Percentiles rank a stretch among this genome's conserved stretches.
phyloP scores from a whole-genome alignment of 2,329 filamentous ascomycete genomes.

The Colletotrichum eleusines region DNA sequence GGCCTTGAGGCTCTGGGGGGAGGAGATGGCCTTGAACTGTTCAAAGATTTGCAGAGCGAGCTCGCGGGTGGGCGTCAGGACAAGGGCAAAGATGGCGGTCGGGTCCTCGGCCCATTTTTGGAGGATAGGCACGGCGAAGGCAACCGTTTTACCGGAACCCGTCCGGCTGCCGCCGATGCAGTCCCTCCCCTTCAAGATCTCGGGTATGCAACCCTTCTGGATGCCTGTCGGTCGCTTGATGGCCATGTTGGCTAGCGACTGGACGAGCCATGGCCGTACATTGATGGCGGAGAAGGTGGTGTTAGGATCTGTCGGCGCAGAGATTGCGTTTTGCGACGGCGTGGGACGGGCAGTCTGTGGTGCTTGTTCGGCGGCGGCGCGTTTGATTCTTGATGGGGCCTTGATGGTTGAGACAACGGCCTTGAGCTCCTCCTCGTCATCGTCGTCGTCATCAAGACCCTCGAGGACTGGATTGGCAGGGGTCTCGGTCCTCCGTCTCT shows the following conservation, averaged over 20 bases:
- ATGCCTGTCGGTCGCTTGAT: conserved; percentile 93
- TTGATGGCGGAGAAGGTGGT: conserved; percentile 78
- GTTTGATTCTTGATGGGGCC: conserved; percentile 65
- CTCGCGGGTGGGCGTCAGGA: conserved; percentile 91
- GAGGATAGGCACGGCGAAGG: conserved; percentile 93
- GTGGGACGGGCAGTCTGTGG: conserved; percentile 43
- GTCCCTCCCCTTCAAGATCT: conserved; percentile 90
- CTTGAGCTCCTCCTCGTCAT: conserved; percentile 50
- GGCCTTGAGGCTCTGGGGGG: conserved; percentile 87
- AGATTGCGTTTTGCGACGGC: conserved; percentile 50
- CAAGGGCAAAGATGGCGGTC: conserved; percentile 87
- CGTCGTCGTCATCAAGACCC: conserved; percentile 49
- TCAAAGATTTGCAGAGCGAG: conserved; percentile 96
- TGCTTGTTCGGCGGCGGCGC: conserved; percentile 42
- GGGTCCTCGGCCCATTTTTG: conserved; percentile 95
- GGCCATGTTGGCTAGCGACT: conserved; percentile 80
- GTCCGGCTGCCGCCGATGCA: conserved; percentile 96
- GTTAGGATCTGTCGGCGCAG: conserved; percentile 67
- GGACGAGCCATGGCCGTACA: conserved; percentile 88
- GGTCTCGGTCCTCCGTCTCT: conserved; percentile 57
- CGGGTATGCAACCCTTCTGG: conserved; percentile 91
- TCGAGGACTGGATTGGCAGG: conserved; percentile 32
- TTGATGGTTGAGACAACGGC: conserved; percentile 57
- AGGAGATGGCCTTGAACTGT: conserved; percentile 93
- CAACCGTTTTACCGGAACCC: conserved; percentile 96